Evolutionary conservation across 139 green algal species (phyloP), one percentile per base, ranked within the genome.

Genomic region (Chlamydomonas sp.): DNA sequence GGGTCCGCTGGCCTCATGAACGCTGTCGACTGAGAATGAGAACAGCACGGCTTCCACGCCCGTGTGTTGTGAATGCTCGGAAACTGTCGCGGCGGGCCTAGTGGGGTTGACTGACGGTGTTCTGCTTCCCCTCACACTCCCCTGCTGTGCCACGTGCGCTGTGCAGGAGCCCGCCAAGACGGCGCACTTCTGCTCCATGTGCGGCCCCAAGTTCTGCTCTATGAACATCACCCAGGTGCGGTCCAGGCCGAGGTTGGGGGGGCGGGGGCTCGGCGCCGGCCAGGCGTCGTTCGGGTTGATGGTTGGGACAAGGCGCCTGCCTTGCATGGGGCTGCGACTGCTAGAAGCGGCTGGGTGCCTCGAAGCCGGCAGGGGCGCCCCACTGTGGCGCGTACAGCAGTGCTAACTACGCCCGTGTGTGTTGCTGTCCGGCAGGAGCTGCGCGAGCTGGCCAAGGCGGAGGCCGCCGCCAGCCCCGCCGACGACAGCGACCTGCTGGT

Each of bases 171-270:
- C 93, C 10, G 93, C 94, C 86, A 95, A 95, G 90, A 95, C 92
- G 9, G 93, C 93, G 0, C 94, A 97, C 93, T 96, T 96, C 89
- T 96, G 94, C 93, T 96, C 90, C 85, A 99, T 99, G 97, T 99
- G 96, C 85, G 97, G 96, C n/a, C 95, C 95, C 85, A 98, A 98
- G 90, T 99, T 97, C 88, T 99, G 97, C 92, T 93, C 81, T 61
- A 97, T 98, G 96, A 94, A 96, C 79, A 98, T 98, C 88, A 96
- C 91, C 58, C 95, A 98, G 68, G 95, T 98, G 90, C 90, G 82
- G 1, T 10, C 10, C 7, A 59, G 10, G 67, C 67, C 75, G 6
- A 79, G 64, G 10, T 81, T 59, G 62, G 31, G 57, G 9, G 12
- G 64, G 76, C 58, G 16, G 12, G 12, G 76, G 5, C 64, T 78